Conservation (phyloP, 2,329 filamentous ascomycete genomes). For the Colletotrichum aenigma region DNA sequence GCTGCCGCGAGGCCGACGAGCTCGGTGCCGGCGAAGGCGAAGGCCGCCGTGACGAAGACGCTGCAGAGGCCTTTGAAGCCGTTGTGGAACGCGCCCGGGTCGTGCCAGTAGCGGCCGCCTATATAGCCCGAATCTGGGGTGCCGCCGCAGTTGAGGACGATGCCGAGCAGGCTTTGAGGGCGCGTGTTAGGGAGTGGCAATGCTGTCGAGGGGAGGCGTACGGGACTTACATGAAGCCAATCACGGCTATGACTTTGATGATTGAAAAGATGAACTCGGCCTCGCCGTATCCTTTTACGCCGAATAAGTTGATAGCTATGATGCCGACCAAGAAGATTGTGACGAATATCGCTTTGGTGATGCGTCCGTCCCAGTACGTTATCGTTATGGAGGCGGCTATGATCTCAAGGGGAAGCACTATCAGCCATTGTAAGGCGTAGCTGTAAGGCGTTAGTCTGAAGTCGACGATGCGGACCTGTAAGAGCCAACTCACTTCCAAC, state of each 20-base stretch:
- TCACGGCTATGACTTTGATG: slow-evolving; percentile 83
- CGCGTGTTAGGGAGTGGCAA: background rate
- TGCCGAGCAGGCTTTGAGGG: slow-evolving; percentile 72
- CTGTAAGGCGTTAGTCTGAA: slow-evolving; percentile 39
- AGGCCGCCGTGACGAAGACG: slow-evolving; percentile 78
- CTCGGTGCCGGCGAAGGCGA: slow-evolving; percentile 78
- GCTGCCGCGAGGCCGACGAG: slow-evolving; percentile 78
- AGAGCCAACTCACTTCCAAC: slow-evolving; percentile 76
- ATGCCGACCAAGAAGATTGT: slow-evolving; percentile 80
- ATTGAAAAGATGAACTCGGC: slow-evolving; percentile 88
- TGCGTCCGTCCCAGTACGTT: slow-evolving; percentile 72
- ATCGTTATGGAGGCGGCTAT: slow-evolving; percentile 87
- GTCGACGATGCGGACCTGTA: background rate
- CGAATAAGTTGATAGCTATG: slow-evolving; percentile 83
- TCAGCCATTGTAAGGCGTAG: slow-evolving; percentile 87
- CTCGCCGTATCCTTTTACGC: slow-evolving; percentile 87
- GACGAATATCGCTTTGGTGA: slow-evolving; percentile 78
- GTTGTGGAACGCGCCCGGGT: slow-evolving; percentile 84
- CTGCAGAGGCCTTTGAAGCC: slow-evolving; percentile 84
- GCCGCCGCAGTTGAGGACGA: slow-evolving; percentile 85
- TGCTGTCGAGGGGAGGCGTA: background rate
- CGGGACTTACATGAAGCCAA: slow-evolving; percentile 82
- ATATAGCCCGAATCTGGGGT: slow-evolving; percentile 77
- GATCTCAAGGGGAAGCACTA: slow-evolving; percentile 83
- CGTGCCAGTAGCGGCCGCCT: slow-evolving; percentile 75